phyloP scores from a whole-genome alignment of 106 monocot genomes.

The Dactylorhiza incarnata region DNA sequence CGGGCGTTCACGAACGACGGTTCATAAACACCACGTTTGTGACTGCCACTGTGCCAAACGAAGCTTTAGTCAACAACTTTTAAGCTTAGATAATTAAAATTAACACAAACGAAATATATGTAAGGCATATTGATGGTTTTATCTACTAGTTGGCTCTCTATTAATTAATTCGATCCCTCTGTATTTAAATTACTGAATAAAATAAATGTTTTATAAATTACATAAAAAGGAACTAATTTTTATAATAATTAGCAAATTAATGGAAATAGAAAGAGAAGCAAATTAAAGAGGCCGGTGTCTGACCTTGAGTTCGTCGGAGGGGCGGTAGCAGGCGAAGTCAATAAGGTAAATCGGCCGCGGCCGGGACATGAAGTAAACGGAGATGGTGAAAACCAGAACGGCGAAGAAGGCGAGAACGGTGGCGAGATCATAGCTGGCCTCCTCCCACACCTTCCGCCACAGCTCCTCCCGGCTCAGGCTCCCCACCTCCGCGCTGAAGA shows the following conservation, averaged over 20 bases:
- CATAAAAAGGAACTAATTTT: neutral
- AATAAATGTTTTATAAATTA: too few species aligned
- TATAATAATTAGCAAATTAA: neutral
- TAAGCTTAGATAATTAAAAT: too few species aligned
- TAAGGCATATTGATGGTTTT: too few species aligned
- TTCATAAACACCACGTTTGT: too few species aligned
- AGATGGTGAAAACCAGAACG: constrained; percentile 62
- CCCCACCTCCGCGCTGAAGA: constrained; percentile 86
- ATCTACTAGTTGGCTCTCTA: too few species aligned
- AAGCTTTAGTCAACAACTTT: too few species aligned
- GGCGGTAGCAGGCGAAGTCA: constrained; percentile 88
- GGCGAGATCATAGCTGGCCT: constrained; percentile 75
- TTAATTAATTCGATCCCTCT: too few species aligned
- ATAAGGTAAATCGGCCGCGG: constrained; percentile 78
- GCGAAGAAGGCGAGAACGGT: constrained; percentile 69
- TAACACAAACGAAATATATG: too few species aligned
- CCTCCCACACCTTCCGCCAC: constrained; percentile 81
- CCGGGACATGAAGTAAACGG: constrained; percentile 70
- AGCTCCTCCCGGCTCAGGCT: constrained; percentile 68
- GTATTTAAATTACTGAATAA: too few species aligned
- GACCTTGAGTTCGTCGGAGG: constrained; percentile 85
- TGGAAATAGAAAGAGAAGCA: neutral
- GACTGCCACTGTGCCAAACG: too few species aligned
- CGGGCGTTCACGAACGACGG: too few species aligned
- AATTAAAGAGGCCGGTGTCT: neutral